Evolutionary conservation across 2,329 filamentous ascomycete species (phyloP).

Genomic region (Alternaria atra): DNA sequence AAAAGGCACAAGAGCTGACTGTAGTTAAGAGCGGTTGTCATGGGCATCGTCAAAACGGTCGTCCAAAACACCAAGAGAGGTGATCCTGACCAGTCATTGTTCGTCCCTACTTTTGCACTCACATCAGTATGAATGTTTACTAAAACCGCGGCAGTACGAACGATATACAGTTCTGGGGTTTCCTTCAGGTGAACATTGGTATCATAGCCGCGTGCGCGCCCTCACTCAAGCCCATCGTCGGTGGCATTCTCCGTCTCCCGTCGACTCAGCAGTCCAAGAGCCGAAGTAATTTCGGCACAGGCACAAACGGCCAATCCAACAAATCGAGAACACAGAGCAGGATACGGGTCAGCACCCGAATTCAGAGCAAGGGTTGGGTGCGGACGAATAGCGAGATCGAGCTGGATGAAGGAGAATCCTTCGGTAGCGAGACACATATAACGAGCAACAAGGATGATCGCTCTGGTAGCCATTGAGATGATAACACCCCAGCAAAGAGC

Average conservation of each 20-base stretch:
- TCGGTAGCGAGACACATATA: not conserved
- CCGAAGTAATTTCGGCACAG: not conserved
- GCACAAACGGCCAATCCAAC: not conserved
- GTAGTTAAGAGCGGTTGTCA: not conserved
- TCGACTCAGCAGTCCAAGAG: not conserved
- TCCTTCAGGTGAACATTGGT: constrained; percentile 1
- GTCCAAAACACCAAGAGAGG: constrained; percentile 1
- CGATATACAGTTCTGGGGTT: constrained; percentile 2
- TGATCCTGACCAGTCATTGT: constrained; percentile 1
- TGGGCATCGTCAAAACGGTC: not conserved
- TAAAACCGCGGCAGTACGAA: not conserved
- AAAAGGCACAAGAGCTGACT: not conserved
- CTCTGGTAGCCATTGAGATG: not conserved
- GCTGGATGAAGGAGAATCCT: not conserved
- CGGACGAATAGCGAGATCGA: constrained; percentile 2
- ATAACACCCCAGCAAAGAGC: not conserved
- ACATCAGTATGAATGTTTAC: not conserved
- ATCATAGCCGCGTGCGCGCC: not conserved
- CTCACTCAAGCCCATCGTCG: constrained; percentile 1
- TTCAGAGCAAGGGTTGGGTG: not conserved
- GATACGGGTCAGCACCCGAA: not conserved
- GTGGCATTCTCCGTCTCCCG: not conserved
- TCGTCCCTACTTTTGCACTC: not conserved
- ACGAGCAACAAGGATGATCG: not conserved
- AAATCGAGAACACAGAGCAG: not conserved